phyloP scores from a whole-genome alignment of 306 rosid species.

The Styphnolobium japonicum region DNA sequence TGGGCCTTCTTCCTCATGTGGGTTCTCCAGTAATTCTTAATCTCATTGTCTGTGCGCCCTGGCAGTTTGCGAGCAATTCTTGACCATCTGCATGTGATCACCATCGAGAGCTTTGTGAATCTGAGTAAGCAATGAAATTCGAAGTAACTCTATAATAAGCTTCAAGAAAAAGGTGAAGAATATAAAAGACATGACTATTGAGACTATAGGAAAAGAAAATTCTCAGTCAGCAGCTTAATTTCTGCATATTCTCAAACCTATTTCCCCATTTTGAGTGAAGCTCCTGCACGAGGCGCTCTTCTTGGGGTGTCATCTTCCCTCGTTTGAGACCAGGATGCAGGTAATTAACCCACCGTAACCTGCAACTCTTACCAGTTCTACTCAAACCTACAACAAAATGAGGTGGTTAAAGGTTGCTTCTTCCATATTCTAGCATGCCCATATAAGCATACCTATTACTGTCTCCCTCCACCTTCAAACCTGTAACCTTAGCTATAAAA shows the following conservation, averaged over 20 bases:
- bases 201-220: neutral
- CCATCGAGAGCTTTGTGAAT: neutral
- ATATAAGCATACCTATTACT: slow-evolving; percentile 55
- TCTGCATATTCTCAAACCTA: slow-evolving; percentile 53
- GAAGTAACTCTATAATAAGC: neutral
- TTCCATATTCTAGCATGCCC: slow-evolving; percentile 32
- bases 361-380: slow-evolving; percentile 97
- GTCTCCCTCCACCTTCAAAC: slow-evolving; percentile 99
- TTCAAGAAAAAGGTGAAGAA: neutral
- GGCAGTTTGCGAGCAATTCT: slow-evolving; percentile 88
- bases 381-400: slow-evolving; percentile 76
- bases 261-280: slow-evolving; percentile 97
- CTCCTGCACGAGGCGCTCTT: slow-evolving; percentile 69
- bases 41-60: slow-evolving; percentile 96
- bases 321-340: slow-evolving; percentile 95
- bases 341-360: slow-evolving; percentile 96
- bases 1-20: slow-evolving; percentile 85
- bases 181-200: neutral
- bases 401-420: slow-evolving; percentile 51
- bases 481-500: slow-evolving; percentile 91
- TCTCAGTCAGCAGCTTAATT: neutral
- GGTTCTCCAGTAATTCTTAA: slow-evolving; percentile 95
- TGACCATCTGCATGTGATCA: slow-evolving; percentile 71
- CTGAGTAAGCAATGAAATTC: neutral
- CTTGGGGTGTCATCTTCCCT: slow-evolving; percentile 89